Evolutionary conservation across 1,284 basidiomycete genomes (phyloP), one percentile per base, ranked within the genome.

Genomic region (Ganoderma lingzhi): DNA sequence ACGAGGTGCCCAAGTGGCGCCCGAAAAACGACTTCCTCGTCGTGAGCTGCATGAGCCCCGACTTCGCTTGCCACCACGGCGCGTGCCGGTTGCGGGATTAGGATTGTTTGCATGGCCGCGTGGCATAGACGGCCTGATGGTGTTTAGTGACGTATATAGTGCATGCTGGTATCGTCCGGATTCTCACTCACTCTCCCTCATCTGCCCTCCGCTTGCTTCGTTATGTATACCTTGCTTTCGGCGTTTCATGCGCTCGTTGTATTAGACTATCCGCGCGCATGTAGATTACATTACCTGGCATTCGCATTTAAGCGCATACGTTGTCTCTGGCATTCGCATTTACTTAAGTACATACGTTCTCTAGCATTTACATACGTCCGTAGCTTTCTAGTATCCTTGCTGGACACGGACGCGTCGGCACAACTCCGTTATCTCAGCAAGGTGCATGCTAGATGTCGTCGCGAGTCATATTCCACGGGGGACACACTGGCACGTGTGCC

Each of bases 1-100:
- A 61, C 39, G 59, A 61, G 59, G 59, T 61, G 59, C 59, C 59
- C 23, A 61, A 61, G 37, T 61, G 59, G 59, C 59, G 59, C 9
- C 59, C 59, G 12, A 42, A 61, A 23, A 61, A 39, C 28, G 59
- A 61, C 59, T 61, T 61, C 59, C 59, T 61, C 59, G 15, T 61
- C 59, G 59, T 61, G 39, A 61, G 59, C 59, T 61, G 59, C 39
- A 61, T 42, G 39, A 42, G 59, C 59, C 59, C 59, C 23, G 59
- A 61, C 59, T 61, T 61, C 39, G 2, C 6, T 23, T 61, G 59
- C 23, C 59, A 61, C 23, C 59, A 61, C n/a, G 59, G 59, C 59
- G 59, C 59, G n/a, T 61, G 59, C 23, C 37, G 59, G 1, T 23
- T 61, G n/a, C 59, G 59, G 39, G 59, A 61, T 17, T 42, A 61